These are phyloP conservation scores for Zizania latifolia DNA, from an alignment of 176 grass and related monocot species.

Conservation along the genomic window DNA sequence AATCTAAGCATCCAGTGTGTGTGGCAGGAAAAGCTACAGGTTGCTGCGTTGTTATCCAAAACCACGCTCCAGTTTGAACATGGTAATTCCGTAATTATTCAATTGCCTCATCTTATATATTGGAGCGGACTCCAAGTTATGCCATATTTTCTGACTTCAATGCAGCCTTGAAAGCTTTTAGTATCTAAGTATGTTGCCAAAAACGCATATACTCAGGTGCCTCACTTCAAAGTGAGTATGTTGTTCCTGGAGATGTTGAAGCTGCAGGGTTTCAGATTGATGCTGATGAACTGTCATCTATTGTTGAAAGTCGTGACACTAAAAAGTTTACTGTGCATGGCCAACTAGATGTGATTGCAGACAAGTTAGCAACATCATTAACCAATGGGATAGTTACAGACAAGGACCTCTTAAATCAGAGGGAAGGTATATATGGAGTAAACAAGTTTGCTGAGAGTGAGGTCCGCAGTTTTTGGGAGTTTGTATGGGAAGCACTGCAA, in stretches of 20 bases:
- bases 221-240: slow-evolving; percentile 29
- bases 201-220: slow-evolving; percentile 43
- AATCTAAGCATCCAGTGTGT: background rate
- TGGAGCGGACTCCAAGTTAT: slow-evolving; percentile 12
- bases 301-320: slow-evolving; percentile 42
- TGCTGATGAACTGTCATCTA: slow-evolving; percentile 46
- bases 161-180: slow-evolving; percentile 2
- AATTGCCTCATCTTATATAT: background rate
- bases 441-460: slow-evolving; percentile 57
- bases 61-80: slow-evolving; percentile 49
- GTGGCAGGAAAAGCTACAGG: slow-evolving; percentile 57
- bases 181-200: slow-evolving; percentile 30
- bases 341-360: slow-evolving; percentile 29
- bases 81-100: slow-evolving; percentile 33
- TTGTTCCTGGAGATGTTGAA: slow-evolving; percentile 36
- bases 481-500: slow-evolving; percentile 57
- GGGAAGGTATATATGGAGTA: slow-evolving; percentile 48
- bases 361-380: slow-evolving; percentile 45
- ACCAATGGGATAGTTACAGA: slow-evolving; percentile 33
- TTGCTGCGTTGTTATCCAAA: slow-evolving; percentile 47
- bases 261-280: slow-evolving; percentile 55
- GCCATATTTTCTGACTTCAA: background rate
- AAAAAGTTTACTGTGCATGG: slow-evolving; percentile 37
- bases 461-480: slow-evolving; percentile 47
- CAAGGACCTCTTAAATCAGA: slow-evolving; percentile 21